A percentile compares a stretch with the other conserved stretches of the same genome.
phyloP scores from a whole-genome alignment of 768 basidiomycete genomes.

The Sarcomyxa edulis region DNA sequence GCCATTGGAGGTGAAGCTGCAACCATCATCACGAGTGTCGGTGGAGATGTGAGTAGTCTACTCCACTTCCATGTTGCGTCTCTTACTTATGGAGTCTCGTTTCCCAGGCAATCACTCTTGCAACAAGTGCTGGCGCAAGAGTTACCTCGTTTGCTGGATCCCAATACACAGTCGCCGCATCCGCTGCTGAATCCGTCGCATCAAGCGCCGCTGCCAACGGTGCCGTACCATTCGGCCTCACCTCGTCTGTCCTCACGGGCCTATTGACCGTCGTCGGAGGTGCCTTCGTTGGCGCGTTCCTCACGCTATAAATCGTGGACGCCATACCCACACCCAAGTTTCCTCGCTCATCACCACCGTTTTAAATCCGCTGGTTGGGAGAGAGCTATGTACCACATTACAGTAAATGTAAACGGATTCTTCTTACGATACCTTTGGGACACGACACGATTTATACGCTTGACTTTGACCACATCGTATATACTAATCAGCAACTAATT shows the following conservation, averaged over 20 bases:
- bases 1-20: conserved; percentile 47
- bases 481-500: no score
- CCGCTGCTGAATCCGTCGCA: conserved; percentile 24
- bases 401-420: no score
- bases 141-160: conserved; percentile 53
- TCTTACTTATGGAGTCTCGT: no score
- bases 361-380: no score
- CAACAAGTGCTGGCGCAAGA: conserved; percentile 42
- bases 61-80: no score
- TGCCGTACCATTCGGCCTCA: conserved; percentile 16
- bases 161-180: conserved; percentile 45
- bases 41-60: no score
- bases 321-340: no score
- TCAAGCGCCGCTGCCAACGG: conserved; percentile 20
- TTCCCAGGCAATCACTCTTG: conserved; percentile 10
- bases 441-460: no score
- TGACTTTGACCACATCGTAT: no score
- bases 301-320: conserved; percentile 25
- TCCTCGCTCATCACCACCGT: no score
- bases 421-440: no score
- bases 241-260: conserved; percentile 25
- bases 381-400: no score
- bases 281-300: conserved; percentile 33
- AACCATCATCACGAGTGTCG: conserved; percentile 54
- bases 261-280: conserved; percentile 32